Percentiles rank a stretch among this genome's conserved stretches.
Evolutionary conservation across 305 asterid species (phyloP).

Genomic region (Fraxinus dipetala): DNA sequence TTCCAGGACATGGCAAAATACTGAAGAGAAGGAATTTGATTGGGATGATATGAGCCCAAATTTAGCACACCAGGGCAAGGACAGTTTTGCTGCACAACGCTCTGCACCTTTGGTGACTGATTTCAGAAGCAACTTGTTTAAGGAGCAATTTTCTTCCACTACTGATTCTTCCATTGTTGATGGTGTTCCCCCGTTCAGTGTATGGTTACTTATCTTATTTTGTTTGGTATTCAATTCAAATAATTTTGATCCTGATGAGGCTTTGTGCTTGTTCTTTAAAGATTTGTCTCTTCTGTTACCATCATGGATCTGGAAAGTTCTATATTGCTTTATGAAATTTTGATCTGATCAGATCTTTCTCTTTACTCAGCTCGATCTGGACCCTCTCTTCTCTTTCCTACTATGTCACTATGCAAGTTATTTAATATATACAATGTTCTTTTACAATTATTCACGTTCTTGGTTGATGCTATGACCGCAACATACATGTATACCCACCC

Average conservation of each 20-base stretch:
- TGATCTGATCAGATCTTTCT: not conserved
- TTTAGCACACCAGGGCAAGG: slow-evolving; percentile 42
- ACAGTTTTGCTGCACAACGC: slow-evolving; percentile 31
- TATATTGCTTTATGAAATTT: slow-evolving; percentile 8
- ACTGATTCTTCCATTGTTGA: slow-evolving; percentile 34
- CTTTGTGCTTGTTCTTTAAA: not conserved
- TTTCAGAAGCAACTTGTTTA: slow-evolving; percentile 37
- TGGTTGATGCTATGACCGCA: not conserved
- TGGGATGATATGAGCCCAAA: slow-evolving; percentile 83
- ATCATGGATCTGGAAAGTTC: not conserved
- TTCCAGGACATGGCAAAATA: slow-evolving; percentile 66
- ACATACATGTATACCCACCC: not conserved
- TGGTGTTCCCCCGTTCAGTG: slow-evolving; percentile 33
- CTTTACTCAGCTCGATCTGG: not conserved
- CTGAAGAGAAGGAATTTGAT: slow-evolving; percentile 94
- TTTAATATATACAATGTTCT: not conserved
- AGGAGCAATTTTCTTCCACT: slow-evolving; percentile 26
- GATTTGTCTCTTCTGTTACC: not conserved
- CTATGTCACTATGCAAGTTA: not conserved
- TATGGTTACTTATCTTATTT: slow-evolving; percentile 24
- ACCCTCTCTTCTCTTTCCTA: slow-evolving; percentile 1
- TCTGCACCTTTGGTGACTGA: slow-evolving; percentile 42
- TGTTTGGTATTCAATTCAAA: not conserved
- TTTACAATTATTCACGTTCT: not conserved
- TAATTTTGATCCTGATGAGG: not conserved